Evolutionary conservation across 139 green algal genomes (phyloP), one percentile per base, ranked within the genome.

Genomic region (Microglena sp.): DNA sequence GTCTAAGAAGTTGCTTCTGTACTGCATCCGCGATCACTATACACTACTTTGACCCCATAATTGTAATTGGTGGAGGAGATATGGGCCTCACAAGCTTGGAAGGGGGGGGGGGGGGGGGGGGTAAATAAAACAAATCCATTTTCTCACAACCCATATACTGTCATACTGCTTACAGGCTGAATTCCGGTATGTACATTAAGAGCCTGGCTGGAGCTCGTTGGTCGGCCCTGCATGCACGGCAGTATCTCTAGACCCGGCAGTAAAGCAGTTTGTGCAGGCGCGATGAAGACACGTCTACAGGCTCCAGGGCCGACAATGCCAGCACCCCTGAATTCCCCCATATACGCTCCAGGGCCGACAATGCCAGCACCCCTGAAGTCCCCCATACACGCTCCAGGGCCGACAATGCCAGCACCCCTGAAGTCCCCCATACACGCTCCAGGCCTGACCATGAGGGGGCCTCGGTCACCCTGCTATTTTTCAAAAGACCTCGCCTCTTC

Each of bases 201-300:
- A 46, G 40, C 8, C 40, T 46, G 8, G 8, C 40, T 46, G 40
- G 8, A 11, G 40, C 8, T n/a, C 40, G 40, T 46, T 46, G 8
- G 8, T n/a, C 8, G 40, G 11, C 11, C 53, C 7, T 22, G 24
- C 7, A 28, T 28, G 18, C 21, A 60, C 31, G 53, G 18, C 31
- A 24, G 53, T 18, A 15, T 5, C 7, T 55, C 50, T 29, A 34
- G 58, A 5, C 50, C 31, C 4, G 58, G 53, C n/a, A 65, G 58
- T 34, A 34, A 65, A 65, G 58, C 33, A 55, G 4, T 33, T 65
- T 6, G 58, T 65, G 58, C 31, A 65, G 58, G 58, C 33, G 33
- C 8, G 30, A n/a, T 33, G 33, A 29, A 65, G 4, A 22, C 53
- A 34, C 58, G 50, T 33, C 58, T 22, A 18, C 15, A 18, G 40